Evolutionary conservation across 306 rosid species (phyloP).

Genomic region (Cajanus cajan): DNA sequence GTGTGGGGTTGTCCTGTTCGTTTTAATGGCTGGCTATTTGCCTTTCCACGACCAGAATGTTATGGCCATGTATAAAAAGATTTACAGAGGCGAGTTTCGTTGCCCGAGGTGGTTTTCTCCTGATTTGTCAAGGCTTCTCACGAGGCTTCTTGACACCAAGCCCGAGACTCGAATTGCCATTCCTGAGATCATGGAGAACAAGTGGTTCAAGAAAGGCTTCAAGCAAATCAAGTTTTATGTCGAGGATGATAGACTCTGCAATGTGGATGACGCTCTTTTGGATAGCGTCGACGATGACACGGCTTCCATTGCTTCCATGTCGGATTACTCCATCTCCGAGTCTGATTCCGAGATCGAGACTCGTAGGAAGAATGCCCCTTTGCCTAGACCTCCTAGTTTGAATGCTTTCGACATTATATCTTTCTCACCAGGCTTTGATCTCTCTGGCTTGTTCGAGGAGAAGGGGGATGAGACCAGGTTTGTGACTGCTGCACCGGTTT

Average conservation of each 20-base stretch:
- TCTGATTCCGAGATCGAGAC: conserved; percentile 47
- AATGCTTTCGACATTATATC: conserved; percentile 91
- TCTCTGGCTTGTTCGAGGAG: conserved; percentile 90
- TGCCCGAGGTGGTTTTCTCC: conserved; percentile 91
- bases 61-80: conserved; percentile 91
- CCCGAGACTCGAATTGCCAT: conserved; percentile 70
- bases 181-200: conserved; percentile 81
- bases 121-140: conserved; percentile 51
- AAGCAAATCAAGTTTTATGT: conserved; percentile 82
- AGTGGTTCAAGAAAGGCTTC: conserved; percentile 89
- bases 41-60: conserved; percentile 91
- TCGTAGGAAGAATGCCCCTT: conserved; percentile 23
- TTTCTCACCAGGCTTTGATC: conserved; percentile 73
- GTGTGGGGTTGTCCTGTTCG: conserved; percentile 83
- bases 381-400: conserved; percentile 78
- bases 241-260: conserved; percentile 83
- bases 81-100: conserved; percentile 77
- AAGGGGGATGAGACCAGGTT: conserved; percentile 72
- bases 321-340: conserved; percentile 44
- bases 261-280: conserved; percentile 39
- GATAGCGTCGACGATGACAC: conserved; percentile 31
- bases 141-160: conserved; percentile 62
- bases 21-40: conserved; percentile 87
- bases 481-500: conserved; percentile 68
- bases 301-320: conserved; percentile 36